A percentile compares a stretch with the other conserved stretches of the same genome.
phyloP scores from a whole-genome alignment of 768 basidiomycete genomes.

The Mycena chlorophos region DNA sequence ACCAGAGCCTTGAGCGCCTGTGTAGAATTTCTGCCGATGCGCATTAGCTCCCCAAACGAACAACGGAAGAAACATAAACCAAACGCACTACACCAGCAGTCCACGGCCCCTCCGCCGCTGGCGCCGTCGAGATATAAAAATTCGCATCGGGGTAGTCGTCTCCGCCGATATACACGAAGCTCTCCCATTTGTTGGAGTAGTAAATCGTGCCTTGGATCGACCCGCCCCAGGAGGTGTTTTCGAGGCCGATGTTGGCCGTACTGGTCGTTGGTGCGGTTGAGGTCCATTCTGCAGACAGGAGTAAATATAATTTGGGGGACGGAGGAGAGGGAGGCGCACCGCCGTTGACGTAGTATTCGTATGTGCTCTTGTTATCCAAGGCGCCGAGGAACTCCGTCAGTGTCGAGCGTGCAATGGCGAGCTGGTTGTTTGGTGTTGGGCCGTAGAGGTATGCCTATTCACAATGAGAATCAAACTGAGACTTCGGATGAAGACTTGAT shows the following conservation, averaged over 20 bases:
- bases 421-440: background rate
- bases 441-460: background rate
- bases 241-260: slow-evolving; percentile 3
- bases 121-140: slow-evolving; percentile 15
- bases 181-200: slow-evolving; percentile 16
- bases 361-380: slow-evolving; percentile 5
- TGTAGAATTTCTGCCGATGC: slow-evolving; percentile 11
- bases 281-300: slow-evolving; percentile 5
- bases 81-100: slow-evolving; percentile 2
- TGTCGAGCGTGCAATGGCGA: background rate
- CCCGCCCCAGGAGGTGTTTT: slow-evolving; percentile 15
- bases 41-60: background rate
- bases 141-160: slow-evolving; percentile 18
- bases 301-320: background rate
- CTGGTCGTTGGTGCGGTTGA: background rate
- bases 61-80: background rate
- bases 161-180: slow-evolving; percentile 19
- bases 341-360: slow-evolving; percentile 21
- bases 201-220: slow-evolving; percentile 13
- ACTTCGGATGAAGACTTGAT: background rate
- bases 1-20: slow-evolving; percentile 6
- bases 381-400: slow-evolving; percentile 1
- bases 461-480: background rate
- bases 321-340: background rate
- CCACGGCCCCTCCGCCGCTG: slow-evolving; percentile 19